phyloP scores from a whole-genome alignment of 176 grass and related monocot species.

The Poa annua region DNA sequence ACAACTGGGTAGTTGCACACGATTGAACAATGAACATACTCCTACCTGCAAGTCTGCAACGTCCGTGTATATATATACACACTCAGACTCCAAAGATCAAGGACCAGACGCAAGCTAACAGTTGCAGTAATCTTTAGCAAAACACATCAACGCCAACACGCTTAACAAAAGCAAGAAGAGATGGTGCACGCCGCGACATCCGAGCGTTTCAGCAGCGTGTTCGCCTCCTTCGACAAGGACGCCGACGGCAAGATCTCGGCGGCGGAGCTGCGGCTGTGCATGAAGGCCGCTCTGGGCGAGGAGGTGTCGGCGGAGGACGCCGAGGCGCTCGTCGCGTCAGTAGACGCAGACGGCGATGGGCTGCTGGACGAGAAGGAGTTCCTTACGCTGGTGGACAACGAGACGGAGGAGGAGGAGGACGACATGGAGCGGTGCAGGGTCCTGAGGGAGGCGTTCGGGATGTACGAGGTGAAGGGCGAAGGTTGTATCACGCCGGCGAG shows the following conservation, averaged over 20 bases:
- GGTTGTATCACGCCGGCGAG: conserved; percentile 52
- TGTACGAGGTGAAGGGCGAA: conserved; percentile 53
- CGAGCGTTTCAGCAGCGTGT: conserved; percentile 27
- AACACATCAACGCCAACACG: not conserved
- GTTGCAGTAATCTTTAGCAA: not conserved
- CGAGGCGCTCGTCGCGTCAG: conserved; percentile 37
- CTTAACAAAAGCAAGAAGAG: not conserved
- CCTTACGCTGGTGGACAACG: conserved; percentile 18
- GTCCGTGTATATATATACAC: not conserved
- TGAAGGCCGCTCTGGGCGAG: conserved; percentile 40
- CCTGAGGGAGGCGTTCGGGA: conserved; percentile 28
- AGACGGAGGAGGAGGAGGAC: not conserved
- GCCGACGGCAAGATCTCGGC: conserved; percentile 42
- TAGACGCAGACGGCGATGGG: conserved; percentile 49
- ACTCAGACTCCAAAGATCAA: not conserved
- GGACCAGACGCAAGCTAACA: not conserved
- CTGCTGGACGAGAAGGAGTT: conserved; percentile 44
- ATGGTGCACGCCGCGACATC: not conserved
- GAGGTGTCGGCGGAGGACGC: conserved; percentile 29
- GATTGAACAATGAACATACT: not conserved
- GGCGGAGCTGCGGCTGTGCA: conserved; percentile 39
- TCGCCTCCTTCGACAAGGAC: conserved; percentile 45
- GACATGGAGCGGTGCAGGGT: not conserved
- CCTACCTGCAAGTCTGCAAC: no score
- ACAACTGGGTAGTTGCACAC: not conserved